Base-by-base conservation (phyloP, 352 stramenopile species). In the Globisporangium spiculum region DNA sequence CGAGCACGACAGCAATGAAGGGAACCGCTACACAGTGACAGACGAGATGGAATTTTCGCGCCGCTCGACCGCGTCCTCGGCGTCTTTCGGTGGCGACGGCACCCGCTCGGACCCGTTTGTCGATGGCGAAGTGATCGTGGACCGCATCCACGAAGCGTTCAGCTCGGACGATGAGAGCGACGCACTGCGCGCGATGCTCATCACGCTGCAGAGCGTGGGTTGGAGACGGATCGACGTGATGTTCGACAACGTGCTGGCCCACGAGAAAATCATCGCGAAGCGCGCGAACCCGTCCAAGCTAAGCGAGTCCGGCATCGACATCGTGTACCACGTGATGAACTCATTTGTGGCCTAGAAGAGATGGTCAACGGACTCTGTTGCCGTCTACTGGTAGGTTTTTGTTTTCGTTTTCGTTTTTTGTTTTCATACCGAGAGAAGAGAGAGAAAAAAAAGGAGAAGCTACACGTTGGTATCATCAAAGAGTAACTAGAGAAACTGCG, bases 231-330 rank as follows among this genome's bases (percentile, higher is more conserved):
- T 92, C 24, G 86, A 94, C 65, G 79, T 90, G 3, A 34, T 90
- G 32, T 92, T 94, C 60, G 76, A 88, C 54, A 89, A 79, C 36
- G 72, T 88, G 1, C 62, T 94, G 32, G 86, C 84, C 7, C 86
- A 94, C 61, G 83, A 92, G 65, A 82, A 86, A 65, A 94, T 94
- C 70, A 91, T 94, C 67, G 86, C 84, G 46, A 93, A 92, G 69
- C 79, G 84, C 65, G 78, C 83, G 12, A 87, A 86, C 32, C 69
- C 77, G 12, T 50, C 77, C 63, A 91, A 89, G 67, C 76, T 82
- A 3, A 55, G 81, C 26, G 77, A 86, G 30, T 89, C 79, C 8
- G 86, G 86, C 36, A 68, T 92, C 63, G 86, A 93, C 63, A 68
- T 93, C 22, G 82, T 91, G 36, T 83, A 92, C 57, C 86, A 94